phyloP scores from a whole-genome alignment of 495 filamentous ascomycete genomes.

The Alectoria sarmentosa region DNA sequence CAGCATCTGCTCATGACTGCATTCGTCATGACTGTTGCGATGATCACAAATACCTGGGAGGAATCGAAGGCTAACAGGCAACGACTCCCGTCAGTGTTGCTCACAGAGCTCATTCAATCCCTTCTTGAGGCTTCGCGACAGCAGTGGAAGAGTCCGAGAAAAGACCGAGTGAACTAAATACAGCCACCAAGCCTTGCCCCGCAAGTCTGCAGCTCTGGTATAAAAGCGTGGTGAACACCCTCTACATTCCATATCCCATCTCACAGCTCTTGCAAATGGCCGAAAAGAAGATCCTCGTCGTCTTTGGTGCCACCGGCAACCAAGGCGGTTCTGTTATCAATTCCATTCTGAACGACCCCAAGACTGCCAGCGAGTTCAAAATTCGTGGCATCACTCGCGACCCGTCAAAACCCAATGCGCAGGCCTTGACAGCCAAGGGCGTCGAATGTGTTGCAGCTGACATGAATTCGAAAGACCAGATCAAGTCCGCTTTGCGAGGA shows the following conservation, averaged over 20 bases:
- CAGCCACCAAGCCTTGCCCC: neutral
- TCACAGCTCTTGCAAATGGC: constrained; percentile 9
- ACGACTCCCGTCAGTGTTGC: neutral
- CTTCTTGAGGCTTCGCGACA: neutral
- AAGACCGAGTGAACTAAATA: neutral
- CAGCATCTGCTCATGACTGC: neutral
- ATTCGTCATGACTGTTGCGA: too few relatives aligned
- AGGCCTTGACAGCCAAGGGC: constrained; percentile 35
- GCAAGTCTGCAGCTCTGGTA: neutral
- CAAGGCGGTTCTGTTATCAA: constrained; percentile 53
- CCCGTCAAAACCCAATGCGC: constrained; percentile 37
- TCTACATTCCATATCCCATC: neutral
- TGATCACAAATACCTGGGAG: too few relatives aligned
- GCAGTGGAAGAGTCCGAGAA: neutral
- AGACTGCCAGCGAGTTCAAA: constrained; percentile 38
- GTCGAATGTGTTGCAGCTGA: constrained; percentile 42
- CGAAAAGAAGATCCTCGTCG: constrained; percentile 40
- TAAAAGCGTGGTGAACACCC: too few relatives aligned
- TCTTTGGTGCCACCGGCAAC: constrained; percentile 52
- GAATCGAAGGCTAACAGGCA: neutral
- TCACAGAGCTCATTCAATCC: neutral
- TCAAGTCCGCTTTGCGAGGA: constrained; percentile 40
- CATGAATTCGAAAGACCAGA: constrained; percentile 36
- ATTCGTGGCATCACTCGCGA: constrained; percentile 53
- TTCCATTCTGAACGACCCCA: constrained; percentile 40